Conservation (phyloP, 2,329 filamentous ascomycete species). For the Atkinsonella hypoxylon region DNA sequence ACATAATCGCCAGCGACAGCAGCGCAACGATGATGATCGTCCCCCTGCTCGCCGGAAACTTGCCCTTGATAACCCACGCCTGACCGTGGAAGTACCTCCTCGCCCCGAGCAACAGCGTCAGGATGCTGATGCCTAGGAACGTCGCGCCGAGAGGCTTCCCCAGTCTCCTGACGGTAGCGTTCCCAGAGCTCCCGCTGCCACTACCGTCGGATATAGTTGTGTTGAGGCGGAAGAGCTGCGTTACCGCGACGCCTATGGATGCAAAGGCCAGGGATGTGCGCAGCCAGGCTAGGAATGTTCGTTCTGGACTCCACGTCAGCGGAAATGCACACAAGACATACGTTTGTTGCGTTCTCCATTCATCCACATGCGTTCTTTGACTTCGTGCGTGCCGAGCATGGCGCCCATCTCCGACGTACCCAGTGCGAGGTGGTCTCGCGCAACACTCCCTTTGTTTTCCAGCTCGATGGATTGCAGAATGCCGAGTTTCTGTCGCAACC, state of each 20-base stretch:
- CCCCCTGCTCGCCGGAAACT: constrained; percentile 67
- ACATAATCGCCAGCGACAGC: constrained; percentile 52
- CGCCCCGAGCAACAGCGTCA: constrained; percentile 66
- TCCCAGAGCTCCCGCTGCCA: constrained; percentile 20
- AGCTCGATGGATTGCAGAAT: constrained; percentile 55
- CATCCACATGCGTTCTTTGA: not conserved
- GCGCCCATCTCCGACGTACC: constrained; percentile 34
- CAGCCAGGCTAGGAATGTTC: constrained; percentile 78
- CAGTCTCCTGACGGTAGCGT: constrained; percentile 43
- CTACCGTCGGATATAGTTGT: constrained; percentile 37
- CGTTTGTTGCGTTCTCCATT: not conserved
- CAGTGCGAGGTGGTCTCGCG: constrained; percentile 68
- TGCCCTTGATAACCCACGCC: constrained; percentile 67
- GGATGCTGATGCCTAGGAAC: constrained; percentile 63
- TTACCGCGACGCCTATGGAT: constrained; percentile 71
- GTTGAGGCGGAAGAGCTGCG: constrained; percentile 76
- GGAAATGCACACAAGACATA: not conserved
- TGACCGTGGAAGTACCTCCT: constrained; percentile 68
- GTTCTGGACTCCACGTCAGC: constrained; percentile 37
- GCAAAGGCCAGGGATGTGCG: constrained; percentile 73
- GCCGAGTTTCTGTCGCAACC: constrained; percentile 39
- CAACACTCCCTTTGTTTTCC: constrained; percentile 78
- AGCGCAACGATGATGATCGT: constrained; percentile 59
- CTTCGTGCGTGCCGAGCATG: not conserved
- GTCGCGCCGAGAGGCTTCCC: constrained; percentile 66